Evolutionary conservation across 2,329 filamentous ascomycete genomes (phyloP).

Genomic region (Stagonosporopsis chrysanthemi): DNA sequence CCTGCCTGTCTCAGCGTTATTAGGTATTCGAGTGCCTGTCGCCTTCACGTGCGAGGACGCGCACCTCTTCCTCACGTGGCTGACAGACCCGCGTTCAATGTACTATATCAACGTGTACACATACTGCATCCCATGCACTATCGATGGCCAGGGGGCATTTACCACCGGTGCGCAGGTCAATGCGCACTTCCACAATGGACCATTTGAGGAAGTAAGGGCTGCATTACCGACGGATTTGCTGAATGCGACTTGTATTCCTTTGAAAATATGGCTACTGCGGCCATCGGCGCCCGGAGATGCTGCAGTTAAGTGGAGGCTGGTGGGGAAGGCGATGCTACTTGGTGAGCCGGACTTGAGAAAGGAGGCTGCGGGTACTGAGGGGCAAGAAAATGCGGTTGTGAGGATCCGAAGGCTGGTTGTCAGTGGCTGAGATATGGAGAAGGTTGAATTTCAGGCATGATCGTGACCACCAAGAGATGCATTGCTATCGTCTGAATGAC

Average conservation of each 20-base stretch:
- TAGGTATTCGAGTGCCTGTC: background rate
- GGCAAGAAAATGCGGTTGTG: conserved; percentile 9
- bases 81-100: conserved; percentile 26
- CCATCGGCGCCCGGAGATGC: conserved; percentile 4
- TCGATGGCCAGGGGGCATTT: conserved; percentile 5
- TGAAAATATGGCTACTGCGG: conserved; percentile 22
- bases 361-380: conserved; percentile 1
- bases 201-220: conserved; percentile 10
- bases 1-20: background rate
- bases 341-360: conserved; percentile 23
- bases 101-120: conserved; percentile 20
- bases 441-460: background rate
- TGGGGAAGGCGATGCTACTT: conserved; percentile 24
- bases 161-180: conserved; percentile 12
- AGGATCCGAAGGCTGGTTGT: conserved; percentile 3
- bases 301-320: conserved; percentile 17
- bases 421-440: background rate
- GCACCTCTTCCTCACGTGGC: conserved; percentile 25
- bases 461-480: background rate
- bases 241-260: conserved; percentile 15
- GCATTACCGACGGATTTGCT: conserved; percentile 24
- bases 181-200: conserved; percentile 12
- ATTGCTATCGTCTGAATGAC: background rate
- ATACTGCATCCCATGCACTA: conserved; percentile 8
- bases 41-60: conserved; percentile 18